Conservation (phyloP, 306 rosid species). For the Dalbergia oliveri region DNA sequence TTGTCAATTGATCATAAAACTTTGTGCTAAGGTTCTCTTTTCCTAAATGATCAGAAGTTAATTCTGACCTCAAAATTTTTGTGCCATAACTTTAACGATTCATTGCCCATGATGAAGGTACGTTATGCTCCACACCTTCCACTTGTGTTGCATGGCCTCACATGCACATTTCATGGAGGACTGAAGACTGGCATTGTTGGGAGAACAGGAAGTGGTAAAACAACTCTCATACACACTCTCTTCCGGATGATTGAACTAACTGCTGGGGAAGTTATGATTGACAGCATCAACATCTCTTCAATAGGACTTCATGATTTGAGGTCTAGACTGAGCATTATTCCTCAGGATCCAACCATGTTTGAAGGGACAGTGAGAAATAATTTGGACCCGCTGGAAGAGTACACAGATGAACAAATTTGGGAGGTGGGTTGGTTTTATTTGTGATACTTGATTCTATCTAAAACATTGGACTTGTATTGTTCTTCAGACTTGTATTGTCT, state of each 20-base stretch:
- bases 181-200: slow-evolving; percentile 66
- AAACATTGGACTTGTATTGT: slow-evolving; percentile 14
- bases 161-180: slow-evolving; percentile 62
- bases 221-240: slow-evolving; percentile 65
- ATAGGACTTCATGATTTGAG: slow-evolving; percentile 67
- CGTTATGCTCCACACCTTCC: slow-evolving; percentile 62
- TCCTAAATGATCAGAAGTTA: not conserved
- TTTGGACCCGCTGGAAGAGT: slow-evolving; percentile 58
- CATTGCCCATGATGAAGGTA: slow-evolving; percentile 50
- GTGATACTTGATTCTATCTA: not conserved
- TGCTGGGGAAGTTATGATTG: slow-evolving; percentile 57
- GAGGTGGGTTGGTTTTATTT: slow-evolving; percentile 49
- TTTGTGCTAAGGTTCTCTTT: not conserved
- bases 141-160: slow-evolving; percentile 58
- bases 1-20: not conserved
- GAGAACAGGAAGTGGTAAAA: slow-evolving; percentile 68
- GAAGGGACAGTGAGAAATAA: slow-evolving; percentile 67
- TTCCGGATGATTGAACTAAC: slow-evolving; percentile 59
- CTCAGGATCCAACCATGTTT: slow-evolving; percentile 71
- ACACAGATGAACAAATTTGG: slow-evolving; percentile 67
- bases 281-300: slow-evolving; percentile 53
- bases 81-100: not conserved
- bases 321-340: slow-evolving; percentile 67
- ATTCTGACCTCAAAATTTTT: not conserved
- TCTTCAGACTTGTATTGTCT: not conserved